Evolutionary conservation across 148 eudicot genomes (phyloP).

Genomic region (Spergularia bocconei): DNA sequence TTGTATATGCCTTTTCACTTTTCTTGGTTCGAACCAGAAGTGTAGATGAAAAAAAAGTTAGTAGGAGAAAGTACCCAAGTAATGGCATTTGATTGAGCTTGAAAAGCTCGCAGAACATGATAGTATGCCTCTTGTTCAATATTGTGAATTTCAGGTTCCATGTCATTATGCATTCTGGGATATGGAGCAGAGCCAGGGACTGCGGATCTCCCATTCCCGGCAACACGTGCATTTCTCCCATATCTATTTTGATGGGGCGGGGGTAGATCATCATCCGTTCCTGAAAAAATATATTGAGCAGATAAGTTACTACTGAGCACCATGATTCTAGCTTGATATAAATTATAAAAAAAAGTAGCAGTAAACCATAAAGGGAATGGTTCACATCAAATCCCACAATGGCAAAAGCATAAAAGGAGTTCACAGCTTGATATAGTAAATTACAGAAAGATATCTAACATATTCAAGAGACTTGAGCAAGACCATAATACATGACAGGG

Average conservation of each 20-base stretch:
- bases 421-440: background rate
- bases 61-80: conserved; percentile 57
- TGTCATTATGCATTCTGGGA: conserved; percentile 59
- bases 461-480: no score
- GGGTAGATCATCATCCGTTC: conserved; percentile 91
- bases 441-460: background rate
- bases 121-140: conserved; percentile 89
- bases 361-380: background rate
- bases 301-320: background rate
- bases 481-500: background rate
- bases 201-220: conserved; percentile 69
- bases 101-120: conserved; percentile 77
- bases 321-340: background rate
- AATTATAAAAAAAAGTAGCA: background rate
- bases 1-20: background rate
- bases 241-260: conserved; percentile 84
- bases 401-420: background rate
- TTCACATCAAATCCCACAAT: background rate
- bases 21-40: background rate
- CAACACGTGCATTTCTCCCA: conserved; percentile 54
- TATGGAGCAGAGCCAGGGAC: conserved; percentile 53
- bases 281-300: conserved; percentile 30
- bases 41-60: background rate
- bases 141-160: conserved; percentile 79
- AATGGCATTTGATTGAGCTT: conserved; percentile 90